Conservation (phyloP, 2,329 filamentous ascomycete genomes). For the Calycina herbarum region DNA sequence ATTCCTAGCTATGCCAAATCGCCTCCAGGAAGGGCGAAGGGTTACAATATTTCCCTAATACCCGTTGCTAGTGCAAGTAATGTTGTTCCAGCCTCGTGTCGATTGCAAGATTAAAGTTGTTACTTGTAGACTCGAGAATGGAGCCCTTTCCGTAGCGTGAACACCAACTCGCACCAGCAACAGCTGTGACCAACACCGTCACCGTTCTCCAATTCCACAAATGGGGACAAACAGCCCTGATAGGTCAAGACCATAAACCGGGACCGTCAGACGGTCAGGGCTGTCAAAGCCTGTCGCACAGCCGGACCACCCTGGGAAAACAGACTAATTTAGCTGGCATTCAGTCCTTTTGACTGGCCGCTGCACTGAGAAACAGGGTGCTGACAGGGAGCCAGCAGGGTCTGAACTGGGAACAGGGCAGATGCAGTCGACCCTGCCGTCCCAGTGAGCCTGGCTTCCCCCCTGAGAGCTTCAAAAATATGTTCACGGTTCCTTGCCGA, state of each 20-base stretch:
- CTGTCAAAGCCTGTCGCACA: neutral
- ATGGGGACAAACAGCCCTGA: neutral
- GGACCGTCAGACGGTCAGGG: neutral
- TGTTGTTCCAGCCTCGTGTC: neutral
- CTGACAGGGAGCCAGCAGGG: neutral
- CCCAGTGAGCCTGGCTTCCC: neutral
- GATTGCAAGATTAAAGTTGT: neutral
- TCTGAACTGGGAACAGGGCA: neutral
- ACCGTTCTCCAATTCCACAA: neutral
- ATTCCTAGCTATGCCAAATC: neutral
- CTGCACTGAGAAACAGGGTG: neutral
- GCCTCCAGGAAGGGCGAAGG: neutral
- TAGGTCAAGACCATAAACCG: neutral
- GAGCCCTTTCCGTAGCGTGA: neutral
- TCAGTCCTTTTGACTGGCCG: neutral
- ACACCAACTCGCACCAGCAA: constrained; percentile 1
- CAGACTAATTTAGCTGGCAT: neutral
- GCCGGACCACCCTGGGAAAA: neutral
- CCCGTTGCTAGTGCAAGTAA: neutral
- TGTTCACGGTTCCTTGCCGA: constrained; percentile 5
- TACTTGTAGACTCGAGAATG: neutral
- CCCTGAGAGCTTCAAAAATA: constrained; percentile 7
- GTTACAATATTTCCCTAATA: neutral
- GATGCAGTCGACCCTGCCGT: neutral
- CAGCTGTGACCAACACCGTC: neutral